phyloP scores from a whole-genome alignment of 768 basidiomycete species.

The Boletus pseudopeckii region DNA sequence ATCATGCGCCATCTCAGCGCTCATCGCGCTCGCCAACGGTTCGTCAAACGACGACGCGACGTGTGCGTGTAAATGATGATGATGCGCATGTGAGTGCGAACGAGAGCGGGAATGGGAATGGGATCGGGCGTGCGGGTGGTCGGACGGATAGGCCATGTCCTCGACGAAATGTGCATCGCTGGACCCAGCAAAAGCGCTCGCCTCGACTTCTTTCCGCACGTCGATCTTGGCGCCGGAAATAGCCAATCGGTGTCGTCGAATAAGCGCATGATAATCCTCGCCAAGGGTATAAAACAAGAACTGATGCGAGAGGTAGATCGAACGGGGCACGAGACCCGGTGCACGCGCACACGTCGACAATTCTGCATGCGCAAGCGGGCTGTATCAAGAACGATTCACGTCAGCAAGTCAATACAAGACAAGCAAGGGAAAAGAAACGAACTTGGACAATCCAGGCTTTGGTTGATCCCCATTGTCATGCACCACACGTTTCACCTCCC shows the following conservation, averaged over 20 bases:
- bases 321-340: conserved; percentile 57
- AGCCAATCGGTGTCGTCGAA: conserved; percentile 60
- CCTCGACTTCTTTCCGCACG: conserved; percentile 69
- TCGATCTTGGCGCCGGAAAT: conserved; percentile 57
- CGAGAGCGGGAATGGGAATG: conserved; percentile 5
- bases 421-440: not conserved
- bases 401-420: not conserved
- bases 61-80: conserved; percentile 41
- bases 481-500: conserved; percentile 42
- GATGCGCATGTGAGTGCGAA: not conserved
- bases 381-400: not conserved
- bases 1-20: conserved; percentile 55
- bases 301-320: conserved; percentile 82
- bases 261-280: conserved; percentile 78
- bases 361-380: conserved; percentile 74
- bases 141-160: conserved; percentile 12
- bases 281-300: conserved; percentile 76
- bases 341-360: conserved; percentile 69
- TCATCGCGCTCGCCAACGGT: conserved; percentile 71
- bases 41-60: conserved; percentile 60
- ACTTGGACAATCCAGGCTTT: conserved; percentile 14
- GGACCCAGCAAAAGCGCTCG: conserved; percentile 46
- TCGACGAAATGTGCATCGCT: conserved; percentile 23
- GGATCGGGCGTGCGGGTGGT: conserved; percentile 1
- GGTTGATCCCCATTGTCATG: conserved; percentile 4